These are phyloP conservation scores for Hymenochaete sp. DNA, from an alignment of 1,284 basidiomycete genomes.

Conservation along the genomic window DNA sequence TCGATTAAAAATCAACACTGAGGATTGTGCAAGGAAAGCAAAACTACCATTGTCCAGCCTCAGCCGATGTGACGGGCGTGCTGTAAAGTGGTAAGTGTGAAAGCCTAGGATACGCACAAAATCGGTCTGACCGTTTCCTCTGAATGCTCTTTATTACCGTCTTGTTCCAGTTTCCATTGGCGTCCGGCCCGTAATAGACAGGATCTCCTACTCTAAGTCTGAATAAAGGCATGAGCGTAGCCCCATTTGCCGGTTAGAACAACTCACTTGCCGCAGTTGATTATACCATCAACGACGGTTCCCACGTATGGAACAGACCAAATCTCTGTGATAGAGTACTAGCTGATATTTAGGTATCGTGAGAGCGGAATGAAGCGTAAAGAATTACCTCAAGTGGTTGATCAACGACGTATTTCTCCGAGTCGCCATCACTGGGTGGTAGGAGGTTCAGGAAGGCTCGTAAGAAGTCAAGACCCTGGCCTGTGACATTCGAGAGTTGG, in stretches of 20 bases:
- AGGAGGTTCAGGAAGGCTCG: slow-evolving; percentile 82
- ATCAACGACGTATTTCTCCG: slow-evolving; percentile 73
- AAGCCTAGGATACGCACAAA: slow-evolving; percentile 3
- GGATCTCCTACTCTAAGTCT: slow-evolving; percentile 79
- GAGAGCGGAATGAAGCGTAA: slow-evolving; percentile 1
- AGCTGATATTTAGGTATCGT: slow-evolving; percentile 4
- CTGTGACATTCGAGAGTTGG: slow-evolving; percentile 91
- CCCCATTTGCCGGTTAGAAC: no score
- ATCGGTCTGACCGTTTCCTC: slow-evolving; percentile 62
- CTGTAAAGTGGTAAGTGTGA: slow-evolving; percentile 29
- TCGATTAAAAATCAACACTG: no score
- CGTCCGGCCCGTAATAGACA: slow-evolving; percentile 86
- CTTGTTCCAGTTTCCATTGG: slow-evolving; percentile 80
- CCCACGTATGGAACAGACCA: slow-evolving; percentile 93
- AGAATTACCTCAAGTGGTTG: slow-evolving; percentile 74
- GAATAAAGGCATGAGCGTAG: no score
- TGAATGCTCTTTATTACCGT: slow-evolving; percentile 90
- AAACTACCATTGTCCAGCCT: slow-evolving; percentile 96
- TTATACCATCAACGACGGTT: slow-evolving; percentile 89
- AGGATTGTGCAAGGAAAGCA: no score
- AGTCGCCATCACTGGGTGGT: slow-evolving; percentile 75
- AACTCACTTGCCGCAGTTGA: slow-evolving; percentile 69
- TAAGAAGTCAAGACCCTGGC: slow-evolving; percentile 77
- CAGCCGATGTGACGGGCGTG: slow-evolving; percentile 75
- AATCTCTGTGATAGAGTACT: slow-evolving; percentile 79